A percentile compares a stretch with the other conserved stretches of the same genome.
phyloP scores from a whole-genome alignment of 73 alveolate species.

The Paramecium sonneborni region DNA sequence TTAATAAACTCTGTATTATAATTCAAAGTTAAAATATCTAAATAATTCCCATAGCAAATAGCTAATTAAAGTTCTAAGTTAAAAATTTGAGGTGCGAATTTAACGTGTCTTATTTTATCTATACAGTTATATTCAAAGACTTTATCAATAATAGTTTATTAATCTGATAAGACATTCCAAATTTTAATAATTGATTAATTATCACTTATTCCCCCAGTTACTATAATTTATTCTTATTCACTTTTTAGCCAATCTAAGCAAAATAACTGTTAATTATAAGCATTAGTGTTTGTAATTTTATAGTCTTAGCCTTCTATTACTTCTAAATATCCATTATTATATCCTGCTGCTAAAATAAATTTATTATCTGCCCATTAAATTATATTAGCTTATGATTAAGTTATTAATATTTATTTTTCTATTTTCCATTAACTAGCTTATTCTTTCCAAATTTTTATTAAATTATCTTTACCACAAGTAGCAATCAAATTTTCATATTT shows the following conservation, averaged over 20 bases:
- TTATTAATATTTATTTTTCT: not conserved
- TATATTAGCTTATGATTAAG: not conserved
- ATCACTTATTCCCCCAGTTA: not conserved
- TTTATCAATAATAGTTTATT: not conserved
- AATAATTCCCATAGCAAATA: not conserved
- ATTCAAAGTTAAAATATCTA: not conserved
- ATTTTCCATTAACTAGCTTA: not conserved
- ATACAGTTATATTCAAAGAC: not conserved
- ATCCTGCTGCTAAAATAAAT: not conserved
- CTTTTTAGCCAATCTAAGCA: conserved; percentile 13
- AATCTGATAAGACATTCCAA: not conserved
- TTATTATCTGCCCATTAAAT: not conserved
- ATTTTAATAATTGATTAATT: not conserved
- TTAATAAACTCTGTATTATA: not conserved
- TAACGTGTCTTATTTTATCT: not conserved
- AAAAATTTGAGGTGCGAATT: conserved; percentile 7
- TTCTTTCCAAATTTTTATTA: conserved; percentile 2
- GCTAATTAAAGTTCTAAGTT: not conserved
- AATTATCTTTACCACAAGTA: not conserved
- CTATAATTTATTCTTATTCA: not conserved
- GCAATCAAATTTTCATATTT: conserved; percentile 24
- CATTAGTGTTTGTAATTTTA: not conserved
- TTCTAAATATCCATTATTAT: conserved; percentile 1
- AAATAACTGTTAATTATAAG: not conserved
- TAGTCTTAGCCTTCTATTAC: not conserved